These are phyloP conservation scores for Picea sitchensis DNA, from an alignment of 75 land plant species.

Conservation along the genomic window DNA sequence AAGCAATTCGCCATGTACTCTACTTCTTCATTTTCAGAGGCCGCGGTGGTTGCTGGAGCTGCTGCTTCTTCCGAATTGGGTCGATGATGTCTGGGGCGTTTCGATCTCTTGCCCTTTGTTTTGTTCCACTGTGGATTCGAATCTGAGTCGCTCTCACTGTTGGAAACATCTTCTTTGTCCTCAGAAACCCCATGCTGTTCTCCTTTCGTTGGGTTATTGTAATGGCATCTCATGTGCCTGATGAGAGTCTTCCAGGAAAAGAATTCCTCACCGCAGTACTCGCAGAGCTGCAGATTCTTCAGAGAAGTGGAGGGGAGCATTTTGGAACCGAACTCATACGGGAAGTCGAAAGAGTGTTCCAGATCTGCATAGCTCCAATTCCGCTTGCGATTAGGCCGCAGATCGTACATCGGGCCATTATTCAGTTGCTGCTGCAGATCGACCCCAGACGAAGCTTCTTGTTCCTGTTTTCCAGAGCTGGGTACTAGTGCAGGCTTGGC, in stretches of 20 bases:
- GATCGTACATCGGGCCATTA: slow-evolving; percentile 1
- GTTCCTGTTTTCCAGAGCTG: not conserved
- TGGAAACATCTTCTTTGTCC: slow-evolving; percentile 13
- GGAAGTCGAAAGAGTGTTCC: not conserved
- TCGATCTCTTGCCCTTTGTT: slow-evolving; percentile 1
- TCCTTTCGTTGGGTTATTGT: slow-evolving; percentile 24
- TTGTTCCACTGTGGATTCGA: slow-evolving; percentile 3
- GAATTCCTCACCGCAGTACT: slow-evolving; percentile 68
- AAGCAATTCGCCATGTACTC: slow-evolving; percentile 27
- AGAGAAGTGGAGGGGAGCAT: not conserved
- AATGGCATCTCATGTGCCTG: slow-evolving; percentile 71
- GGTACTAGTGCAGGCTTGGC: not conserved
- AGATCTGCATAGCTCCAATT: slow-evolving; percentile 6
- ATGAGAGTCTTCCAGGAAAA: slow-evolving; percentile 76
- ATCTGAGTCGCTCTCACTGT: slow-evolving; percentile 14
- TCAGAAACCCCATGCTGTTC: slow-evolving; percentile 28
- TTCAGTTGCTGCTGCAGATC: not conserved
- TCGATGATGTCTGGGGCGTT: not conserved
- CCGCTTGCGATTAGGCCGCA: slow-evolving; percentile 1
- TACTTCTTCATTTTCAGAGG: not conserved
- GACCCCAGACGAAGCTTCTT: not conserved
- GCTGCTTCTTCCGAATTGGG: too few species aligned
- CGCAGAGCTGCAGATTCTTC: slow-evolving; percentile 49
- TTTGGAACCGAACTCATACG: not conserved
- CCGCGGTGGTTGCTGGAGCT: too few species aligned